Percentiles rank a stretch among this genome's conserved stretches.
Evolutionary conservation across 1,284 basidiomycete species (phyloP).

Genomic region (Ganoderma lucidum): DNA sequence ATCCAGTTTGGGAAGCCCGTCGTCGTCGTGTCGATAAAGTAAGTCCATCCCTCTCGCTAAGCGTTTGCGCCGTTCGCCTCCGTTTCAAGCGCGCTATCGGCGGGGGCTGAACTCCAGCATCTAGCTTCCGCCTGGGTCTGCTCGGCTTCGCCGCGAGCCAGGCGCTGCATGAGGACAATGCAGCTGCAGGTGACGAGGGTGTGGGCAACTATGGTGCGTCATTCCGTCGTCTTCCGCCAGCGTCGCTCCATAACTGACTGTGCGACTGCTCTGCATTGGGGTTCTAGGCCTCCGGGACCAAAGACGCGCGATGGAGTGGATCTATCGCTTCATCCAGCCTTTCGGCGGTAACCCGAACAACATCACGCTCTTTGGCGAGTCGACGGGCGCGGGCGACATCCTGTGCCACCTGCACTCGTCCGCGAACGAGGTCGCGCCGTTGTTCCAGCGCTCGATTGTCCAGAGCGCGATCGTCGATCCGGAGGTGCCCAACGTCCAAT

Average conservation of each 20-base stretch:
- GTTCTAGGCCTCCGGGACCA: conserved; percentile 72
- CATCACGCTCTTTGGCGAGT: conserved; percentile 75
- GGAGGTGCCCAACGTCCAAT: conserved; percentile 62
- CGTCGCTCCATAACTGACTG: conserved; percentile 14
- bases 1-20: conserved; percentile 67
- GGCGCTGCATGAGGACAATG: conserved; percentile 71
- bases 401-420: conserved; percentile 73
- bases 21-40: conserved; percentile 81
- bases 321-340: conserved; percentile 66
- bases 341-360: conserved; percentile 79
- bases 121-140: conserved; percentile 77
- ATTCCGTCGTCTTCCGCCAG: conserved; percentile 7
- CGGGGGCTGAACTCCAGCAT: conserved; percentile 29
- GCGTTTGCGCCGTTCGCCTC: conserved; percentile 15
- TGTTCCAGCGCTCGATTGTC: conserved; percentile 73
- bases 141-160: conserved; percentile 75
- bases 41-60: conserved; percentile 39
- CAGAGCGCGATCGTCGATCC: conserved; percentile 71
- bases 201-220: conserved; percentile 76
- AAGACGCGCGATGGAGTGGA: conserved; percentile 73
- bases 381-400: conserved; percentile 76
- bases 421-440: conserved; percentile 61
- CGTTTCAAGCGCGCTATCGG: conserved; percentile 17
- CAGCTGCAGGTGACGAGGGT: conserved; percentile 67
- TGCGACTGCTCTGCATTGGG: conserved; percentile 4